These are phyloP conservation scores for Fraxinus excelsior DNA, from an alignment of 257 asterid species.

Conservation along the genomic window DNA sequence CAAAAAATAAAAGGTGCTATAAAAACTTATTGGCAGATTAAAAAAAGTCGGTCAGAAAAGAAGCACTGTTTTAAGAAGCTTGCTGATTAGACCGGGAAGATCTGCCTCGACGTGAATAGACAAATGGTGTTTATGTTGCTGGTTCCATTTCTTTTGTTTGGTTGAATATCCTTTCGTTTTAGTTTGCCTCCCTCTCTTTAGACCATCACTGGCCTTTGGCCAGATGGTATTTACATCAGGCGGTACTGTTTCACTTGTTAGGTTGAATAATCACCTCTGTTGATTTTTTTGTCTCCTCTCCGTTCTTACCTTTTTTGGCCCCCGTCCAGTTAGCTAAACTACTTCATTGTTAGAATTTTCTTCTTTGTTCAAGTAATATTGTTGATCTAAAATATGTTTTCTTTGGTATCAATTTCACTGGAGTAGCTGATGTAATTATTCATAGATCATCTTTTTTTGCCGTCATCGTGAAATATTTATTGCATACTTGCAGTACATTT, in stretches of 20 bases:
- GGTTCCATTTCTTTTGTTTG: not conserved
- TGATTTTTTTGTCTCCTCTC: not conserved
- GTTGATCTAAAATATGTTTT: not conserved
- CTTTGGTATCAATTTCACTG: slow-evolving; percentile 2
- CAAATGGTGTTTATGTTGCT: not conserved
- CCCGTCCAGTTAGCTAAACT: not conserved
- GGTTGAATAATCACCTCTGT: not conserved
- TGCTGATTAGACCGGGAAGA: not conserved
- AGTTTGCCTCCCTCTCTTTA: not conserved
- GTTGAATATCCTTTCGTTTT: not conserved
- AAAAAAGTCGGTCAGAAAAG: not conserved
- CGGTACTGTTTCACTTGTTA: not conserved
- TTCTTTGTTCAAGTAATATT: not conserved
- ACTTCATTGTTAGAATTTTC: not conserved
- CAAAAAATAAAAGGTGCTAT: not conserved
- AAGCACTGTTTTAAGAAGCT: not conserved
- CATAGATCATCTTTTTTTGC: not conserved
- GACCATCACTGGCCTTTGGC: not conserved
- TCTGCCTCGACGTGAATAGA: not conserved
- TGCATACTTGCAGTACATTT: not conserved
- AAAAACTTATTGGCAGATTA: not conserved
- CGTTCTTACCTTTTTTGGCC: not conserved
- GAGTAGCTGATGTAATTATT: not conserved
- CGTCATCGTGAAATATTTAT: not conserved
- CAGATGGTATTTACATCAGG: not conserved